phyloP scores from a whole-genome alignment of 139 green algal species.

The Auxenochlorella pyrenoidosa region DNA sequence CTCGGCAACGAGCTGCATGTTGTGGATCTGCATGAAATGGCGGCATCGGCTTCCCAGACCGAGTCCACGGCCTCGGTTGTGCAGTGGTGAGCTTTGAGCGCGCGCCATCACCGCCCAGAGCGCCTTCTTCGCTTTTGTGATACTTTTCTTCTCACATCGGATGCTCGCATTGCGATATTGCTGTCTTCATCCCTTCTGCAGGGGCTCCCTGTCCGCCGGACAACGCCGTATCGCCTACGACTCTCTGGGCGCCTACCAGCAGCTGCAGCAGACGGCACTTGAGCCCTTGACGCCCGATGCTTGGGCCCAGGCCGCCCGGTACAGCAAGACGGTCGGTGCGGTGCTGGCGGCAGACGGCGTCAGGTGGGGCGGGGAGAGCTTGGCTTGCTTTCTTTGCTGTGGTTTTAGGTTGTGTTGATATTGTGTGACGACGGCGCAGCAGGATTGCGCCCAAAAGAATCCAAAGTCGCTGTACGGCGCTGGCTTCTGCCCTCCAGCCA shows the following conservation, averaged over 20 bases:
- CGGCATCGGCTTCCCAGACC: conserved; percentile 2
- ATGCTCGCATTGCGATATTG: not conserved
- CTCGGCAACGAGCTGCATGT: conserved; percentile 56
- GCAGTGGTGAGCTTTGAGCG: conserved; percentile 15
- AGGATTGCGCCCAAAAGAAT: too few species aligned
- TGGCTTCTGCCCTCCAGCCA: too few species aligned
- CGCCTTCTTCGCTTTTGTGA: not conserved
- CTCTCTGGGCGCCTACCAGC: conserved; percentile 20
- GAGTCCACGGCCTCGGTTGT: conserved; percentile 26
- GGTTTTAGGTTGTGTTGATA: too few species aligned
- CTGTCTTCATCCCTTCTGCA: not conserved
- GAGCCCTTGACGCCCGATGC: not conserved
- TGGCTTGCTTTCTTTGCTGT: not conserved
- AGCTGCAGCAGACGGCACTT: not conserved
- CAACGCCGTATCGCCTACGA: conserved; percentile 61
- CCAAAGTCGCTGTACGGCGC: too few species aligned
- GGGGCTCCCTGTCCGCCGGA: conserved; percentile 26
- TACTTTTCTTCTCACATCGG: not conserved
- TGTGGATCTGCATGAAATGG: conserved; percentile 27
- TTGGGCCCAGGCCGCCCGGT: not conserved
- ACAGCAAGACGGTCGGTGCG: conserved; percentile 6
- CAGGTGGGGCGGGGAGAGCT: not conserved
- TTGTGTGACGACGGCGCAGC: too few species aligned
- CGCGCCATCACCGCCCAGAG: not conserved
- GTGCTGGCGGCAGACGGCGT: conserved; percentile 31